These are phyloP conservation scores for Eutypella sp. DNA, from an alignment of 2,329 filamentous ascomycete species.

Conservation along the genomic window DNA sequence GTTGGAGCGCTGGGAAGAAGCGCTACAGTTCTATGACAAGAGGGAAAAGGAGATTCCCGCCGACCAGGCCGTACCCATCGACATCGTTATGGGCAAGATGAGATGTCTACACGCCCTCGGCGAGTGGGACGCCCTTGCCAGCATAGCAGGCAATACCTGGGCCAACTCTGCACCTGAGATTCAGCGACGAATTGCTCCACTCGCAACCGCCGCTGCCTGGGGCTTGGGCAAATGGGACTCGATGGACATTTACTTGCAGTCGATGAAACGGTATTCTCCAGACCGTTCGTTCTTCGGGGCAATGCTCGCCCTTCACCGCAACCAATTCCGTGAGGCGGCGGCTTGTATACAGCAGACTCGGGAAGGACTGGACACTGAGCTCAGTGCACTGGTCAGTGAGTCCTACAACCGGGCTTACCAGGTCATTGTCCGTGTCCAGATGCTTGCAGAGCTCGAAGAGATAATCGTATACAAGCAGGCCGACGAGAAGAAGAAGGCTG, in stretches of 20 bases:
- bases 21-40: conserved; percentile 83
- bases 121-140: conserved; percentile 92
- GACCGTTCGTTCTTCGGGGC: conserved; percentile 97
- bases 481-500: conserved; percentile 80
- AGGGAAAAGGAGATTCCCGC: conserved; percentile 66
- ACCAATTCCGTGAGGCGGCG: conserved; percentile 90
- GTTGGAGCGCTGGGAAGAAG: conserved; percentile 96
- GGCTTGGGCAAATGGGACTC: conserved; percentile 94
- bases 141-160: conserved; percentile 89
- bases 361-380: conserved; percentile 89
- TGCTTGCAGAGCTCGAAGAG: conserved; percentile 97
- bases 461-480: conserved; percentile 97
- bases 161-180: conserved; percentile 82
- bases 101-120: conserved; percentile 93
- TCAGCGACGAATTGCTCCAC: conserved; percentile 82
- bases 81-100: conserved; percentile 99
- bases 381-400: conserved; percentile 94
- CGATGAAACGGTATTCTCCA: conserved; percentile 89
- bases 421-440: conserved; percentile 96
- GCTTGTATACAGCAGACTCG: conserved; percentile 85
- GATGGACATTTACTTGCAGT: conserved; percentile 94
- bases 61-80: conserved; percentile 63
- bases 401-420: conserved; percentile 97
- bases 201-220: conserved; percentile 95
- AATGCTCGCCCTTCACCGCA: conserved; percentile 89